Evolutionary conservation across 495 filamentous ascomycete species (phyloP).

Genomic region (Xylaria sp.): DNA sequence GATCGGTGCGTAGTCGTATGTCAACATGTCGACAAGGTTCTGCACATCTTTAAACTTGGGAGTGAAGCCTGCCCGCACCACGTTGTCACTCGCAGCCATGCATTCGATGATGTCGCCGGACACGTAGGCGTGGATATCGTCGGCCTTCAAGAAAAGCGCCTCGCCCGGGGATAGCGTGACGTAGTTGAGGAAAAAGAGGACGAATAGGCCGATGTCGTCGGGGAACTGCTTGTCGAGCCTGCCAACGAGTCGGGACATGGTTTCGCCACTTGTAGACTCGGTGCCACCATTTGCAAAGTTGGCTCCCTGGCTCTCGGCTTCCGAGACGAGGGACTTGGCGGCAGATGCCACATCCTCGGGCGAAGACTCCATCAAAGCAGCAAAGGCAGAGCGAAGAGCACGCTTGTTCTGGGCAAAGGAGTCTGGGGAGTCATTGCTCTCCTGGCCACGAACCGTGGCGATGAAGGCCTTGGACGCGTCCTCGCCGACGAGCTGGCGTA

Average conservation of each 20-base stretch:
- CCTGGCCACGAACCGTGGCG: slow-evolving; percentile 67
- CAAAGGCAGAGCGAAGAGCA: slow-evolving; percentile 76
- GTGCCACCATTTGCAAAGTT: slow-evolving; percentile 71
- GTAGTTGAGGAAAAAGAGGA: slow-evolving; percentile 61
- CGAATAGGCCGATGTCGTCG: slow-evolving; percentile 57
- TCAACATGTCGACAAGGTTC: slow-evolving; percentile 90
- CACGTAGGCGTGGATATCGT: slow-evolving; percentile 97
- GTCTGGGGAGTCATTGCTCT: slow-evolving; percentile 59
- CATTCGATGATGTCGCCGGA: slow-evolving; percentile 98
- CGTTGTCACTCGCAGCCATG: slow-evolving; percentile 98
- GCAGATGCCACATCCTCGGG: slow-evolving; percentile 68
- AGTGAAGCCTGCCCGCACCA: slow-evolving; percentile 95
- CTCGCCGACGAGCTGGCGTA: slow-evolving; percentile 80
- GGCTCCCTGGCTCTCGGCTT: slow-evolving; percentile 68
- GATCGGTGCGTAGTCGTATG: slow-evolving; percentile 92
- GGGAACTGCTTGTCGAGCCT: slow-evolving; percentile 70
- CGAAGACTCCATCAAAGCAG: slow-evolving; percentile 77
- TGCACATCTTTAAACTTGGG: slow-evolving; percentile 97
- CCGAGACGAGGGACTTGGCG: slow-evolving; percentile 69
- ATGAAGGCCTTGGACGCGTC: slow-evolving; percentile 71
- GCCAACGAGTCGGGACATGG: slow-evolving; percentile 76
- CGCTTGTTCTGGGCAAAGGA: slow-evolving; percentile 73
- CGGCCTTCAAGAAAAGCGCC: slow-evolving; percentile 93
- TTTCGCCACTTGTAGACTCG: slow-evolving; percentile 63
- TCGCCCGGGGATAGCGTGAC: slow-evolving; percentile 77